Conservation (phyloP, 768 basidiomycete genomes). For the Daedaleopsis nitida region DNA sequence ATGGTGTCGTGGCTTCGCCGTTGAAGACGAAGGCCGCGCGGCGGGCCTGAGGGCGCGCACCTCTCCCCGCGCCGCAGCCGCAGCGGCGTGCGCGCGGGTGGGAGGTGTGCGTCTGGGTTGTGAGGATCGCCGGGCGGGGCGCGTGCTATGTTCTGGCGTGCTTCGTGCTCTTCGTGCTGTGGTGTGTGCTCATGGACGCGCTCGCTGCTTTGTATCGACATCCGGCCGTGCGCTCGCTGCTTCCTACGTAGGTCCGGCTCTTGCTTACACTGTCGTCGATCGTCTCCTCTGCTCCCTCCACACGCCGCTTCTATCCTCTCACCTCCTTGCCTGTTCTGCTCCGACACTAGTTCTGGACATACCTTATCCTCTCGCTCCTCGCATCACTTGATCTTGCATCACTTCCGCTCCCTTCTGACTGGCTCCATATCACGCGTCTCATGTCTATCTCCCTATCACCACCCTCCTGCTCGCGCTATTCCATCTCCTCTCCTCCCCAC, state of each 20-base stretch:
- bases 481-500: background rate
- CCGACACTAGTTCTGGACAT: no score
- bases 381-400: no score
- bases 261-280: conserved; percentile 2
- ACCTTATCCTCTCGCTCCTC: no score
- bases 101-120: background rate
- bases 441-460: background rate
- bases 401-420: no score
- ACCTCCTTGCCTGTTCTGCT: no score
- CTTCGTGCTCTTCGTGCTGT: conserved; percentile 8
- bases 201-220: background rate
- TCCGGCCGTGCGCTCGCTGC: conserved; percentile 5
- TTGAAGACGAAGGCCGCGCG: conserved; percentile 8
- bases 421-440: no score
- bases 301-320: no score
- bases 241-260: no score
- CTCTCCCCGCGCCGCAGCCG: background rate
- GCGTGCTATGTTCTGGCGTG: background rate
- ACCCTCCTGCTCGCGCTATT: background rate
- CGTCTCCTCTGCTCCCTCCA: background rate
- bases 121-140: background rate
- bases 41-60: conserved; percentile 7
- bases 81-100: background rate
- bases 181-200: conserved; percentile 8
- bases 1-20: background rate